These are phyloP conservation scores for Epichloe brachyelytri DNA, from an alignment of 2,329 filamentous ascomycete genomes.

Conservation along the genomic window DNA sequence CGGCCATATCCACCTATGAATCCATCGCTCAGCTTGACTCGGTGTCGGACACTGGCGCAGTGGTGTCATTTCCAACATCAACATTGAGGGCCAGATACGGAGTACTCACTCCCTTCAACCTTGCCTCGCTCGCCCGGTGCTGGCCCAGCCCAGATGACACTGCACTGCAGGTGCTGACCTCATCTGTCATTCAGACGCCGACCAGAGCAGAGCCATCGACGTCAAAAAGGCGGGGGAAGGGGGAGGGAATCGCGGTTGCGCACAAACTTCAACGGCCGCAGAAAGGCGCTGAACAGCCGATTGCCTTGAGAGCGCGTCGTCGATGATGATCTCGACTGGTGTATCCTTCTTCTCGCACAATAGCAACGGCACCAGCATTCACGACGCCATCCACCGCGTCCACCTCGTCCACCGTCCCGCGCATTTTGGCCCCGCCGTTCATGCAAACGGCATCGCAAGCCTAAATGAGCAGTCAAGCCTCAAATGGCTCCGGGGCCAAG, in stretches of 20 bases:
- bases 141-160: no score
- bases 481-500: conserved; percentile 5
- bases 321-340: conserved; percentile 2
- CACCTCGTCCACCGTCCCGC: background rate
- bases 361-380: background rate
- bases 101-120: no score
- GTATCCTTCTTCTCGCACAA: background rate
- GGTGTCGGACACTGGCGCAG: no score
- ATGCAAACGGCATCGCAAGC: background rate
- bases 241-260: background rate
- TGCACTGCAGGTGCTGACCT: no score
- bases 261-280: background rate
- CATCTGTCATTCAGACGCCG: no score
- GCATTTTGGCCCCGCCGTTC: background rate
- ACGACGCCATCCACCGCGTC: background rate
- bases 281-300: background rate
- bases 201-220: background rate
- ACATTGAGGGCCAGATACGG: no score
- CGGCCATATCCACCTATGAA: no score
- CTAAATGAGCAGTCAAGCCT: conserved; percentile 7
- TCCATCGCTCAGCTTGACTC: no score
- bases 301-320: background rate
- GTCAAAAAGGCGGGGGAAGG: background rate
- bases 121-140: no score
- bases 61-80: no score